Base-by-base conservation (phyloP, 2,329 filamentous ascomycete genomes). In the Cordyceps militaris region DNA sequence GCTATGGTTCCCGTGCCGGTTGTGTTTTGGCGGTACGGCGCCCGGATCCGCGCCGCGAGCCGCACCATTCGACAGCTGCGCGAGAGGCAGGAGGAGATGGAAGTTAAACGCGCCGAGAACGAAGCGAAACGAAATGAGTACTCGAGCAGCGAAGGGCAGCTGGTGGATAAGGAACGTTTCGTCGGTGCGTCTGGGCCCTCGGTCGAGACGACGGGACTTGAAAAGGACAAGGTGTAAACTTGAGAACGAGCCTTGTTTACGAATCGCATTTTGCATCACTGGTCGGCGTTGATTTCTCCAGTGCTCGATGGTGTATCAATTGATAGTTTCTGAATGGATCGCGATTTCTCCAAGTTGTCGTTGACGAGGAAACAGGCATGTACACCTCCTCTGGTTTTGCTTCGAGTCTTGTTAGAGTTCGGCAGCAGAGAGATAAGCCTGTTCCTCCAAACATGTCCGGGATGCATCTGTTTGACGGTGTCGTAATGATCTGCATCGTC, bases 1-100 rank as follows among this genome's bases (percentile, higher is more conserved):
- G 74, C 77, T 0, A 81, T 91, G 65, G 86, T 94, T 16, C 89
- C 91, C 0, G 91, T 94, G 48, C 90, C 90, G 0, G 80, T 93
- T 58, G 76, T 90, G 0, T 94, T 95, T 66, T 94, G 90, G 70
- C 74, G 75, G 30, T 85, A 80, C 63, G 82, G 82, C 0, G 74
- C 75, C 36, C 69, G 67, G 57, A 84, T 85, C 54, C 72, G 82
- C 3, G 73, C 74, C 6, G 78, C 71, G 65, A 83, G 80, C 56
- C 74, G 73, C 0, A 67, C 81, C 14, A 74, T 80, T 52, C 67
- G 69, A n/a, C 69, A 71, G 57, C 67, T 79, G 63, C 69, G 71
- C 5, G 74, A 78, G 57, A 75, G 79, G n/a, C 69, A 76, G 59
- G 74, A 76, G 50, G 69, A 59, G 4, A 61, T 66, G 50, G 67